Conservation (phyloP, 1,139 yeast species). For the Kodamaea ohmeri region DNA sequence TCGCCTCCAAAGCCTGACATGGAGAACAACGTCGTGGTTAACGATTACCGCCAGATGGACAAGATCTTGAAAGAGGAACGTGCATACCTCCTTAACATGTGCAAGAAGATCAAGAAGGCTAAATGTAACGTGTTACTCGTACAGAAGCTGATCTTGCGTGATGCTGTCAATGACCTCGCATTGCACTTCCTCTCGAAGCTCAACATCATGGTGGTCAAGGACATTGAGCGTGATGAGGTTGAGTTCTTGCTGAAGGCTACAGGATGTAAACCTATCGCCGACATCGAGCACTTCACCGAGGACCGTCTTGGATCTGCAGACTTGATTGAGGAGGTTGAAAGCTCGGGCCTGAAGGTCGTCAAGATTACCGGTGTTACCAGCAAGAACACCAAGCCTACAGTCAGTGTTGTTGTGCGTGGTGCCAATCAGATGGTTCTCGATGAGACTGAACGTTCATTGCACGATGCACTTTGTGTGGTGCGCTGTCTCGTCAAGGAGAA, state of each 20-base stretch:
- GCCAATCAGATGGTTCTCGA: constrained; percentile 87
- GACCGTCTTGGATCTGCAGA: constrained; percentile 92
- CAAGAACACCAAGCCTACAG: constrained; percentile 68
- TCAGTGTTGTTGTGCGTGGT: constrained; percentile 90
- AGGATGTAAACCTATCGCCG: constrained; percentile 96
- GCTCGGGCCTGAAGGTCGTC: constrained; percentile 90
- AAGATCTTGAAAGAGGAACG: constrained; percentile 96
- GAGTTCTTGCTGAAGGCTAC: constrained; percentile 89
- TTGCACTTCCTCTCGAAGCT: constrained; percentile 90
- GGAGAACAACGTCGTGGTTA: constrained; percentile 96
- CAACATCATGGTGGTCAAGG: constrained; percentile 91
- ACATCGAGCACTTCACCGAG: constrained; percentile 86
- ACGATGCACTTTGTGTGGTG: constrained; percentile 94
- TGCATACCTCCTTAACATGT: constrained; percentile 87
- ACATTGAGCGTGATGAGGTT: constrained; percentile 94
- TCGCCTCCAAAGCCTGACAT: constrained; percentile 99
- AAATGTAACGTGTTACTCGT: constrained; percentile 92
- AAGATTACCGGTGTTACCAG: constrained; percentile 76
- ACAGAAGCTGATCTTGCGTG: constrained; percentile 92
- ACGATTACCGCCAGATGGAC: constrained; percentile 98
- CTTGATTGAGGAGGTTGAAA: constrained; percentile 85
- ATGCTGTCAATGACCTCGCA: constrained; percentile 95
- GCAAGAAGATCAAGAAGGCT: constrained; percentile 94
- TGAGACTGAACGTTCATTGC: constrained; percentile 95
- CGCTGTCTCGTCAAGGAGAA: constrained; percentile 93